Conservation (phyloP, 345 rosid species). For the Aegle marmelos region DNA sequence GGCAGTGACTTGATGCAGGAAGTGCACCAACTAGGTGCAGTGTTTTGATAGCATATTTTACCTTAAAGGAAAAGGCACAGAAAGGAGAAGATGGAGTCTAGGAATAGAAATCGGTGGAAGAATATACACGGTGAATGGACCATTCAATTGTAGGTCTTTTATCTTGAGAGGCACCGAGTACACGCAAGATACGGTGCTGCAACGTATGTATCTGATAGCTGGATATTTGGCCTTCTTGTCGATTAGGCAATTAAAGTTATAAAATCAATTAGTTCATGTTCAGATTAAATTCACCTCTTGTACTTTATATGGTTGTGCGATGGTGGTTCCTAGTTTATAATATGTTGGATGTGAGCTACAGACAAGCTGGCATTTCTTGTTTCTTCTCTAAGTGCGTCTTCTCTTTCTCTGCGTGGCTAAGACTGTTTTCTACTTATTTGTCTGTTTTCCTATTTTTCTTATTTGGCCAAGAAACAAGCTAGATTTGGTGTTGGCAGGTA, state of each 20-base stretch:
- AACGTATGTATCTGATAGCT: slow-evolving; percentile 17
- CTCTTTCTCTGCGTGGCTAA: background rate
- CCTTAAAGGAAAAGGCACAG: background rate
- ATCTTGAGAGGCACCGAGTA: slow-evolving; percentile 10
- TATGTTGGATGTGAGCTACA: background rate
- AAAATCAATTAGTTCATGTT: background rate
- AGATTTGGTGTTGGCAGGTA: background rate
- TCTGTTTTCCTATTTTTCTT: background rate
- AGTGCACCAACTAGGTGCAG: background rate
- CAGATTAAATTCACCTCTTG: background rate
- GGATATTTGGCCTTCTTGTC: slow-evolving; percentile 13
- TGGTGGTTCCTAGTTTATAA: background rate
- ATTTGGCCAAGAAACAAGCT: background rate
- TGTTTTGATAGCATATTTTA: background rate
- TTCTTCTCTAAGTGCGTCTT: background rate
- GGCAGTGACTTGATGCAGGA: background rate
- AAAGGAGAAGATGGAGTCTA: background rate
- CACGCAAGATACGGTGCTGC: slow-evolving; percentile 13
- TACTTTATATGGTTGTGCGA: background rate
- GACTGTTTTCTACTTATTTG: background rate
- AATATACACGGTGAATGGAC: background rate
- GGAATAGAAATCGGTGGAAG: slow-evolving; percentile 2
- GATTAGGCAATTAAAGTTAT: background rate
- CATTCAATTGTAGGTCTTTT: background rate
- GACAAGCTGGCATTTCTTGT: background rate